Conservation (phyloP, 2,329 filamentous ascomycete species). For the Hirsutella thompsonii region DNA sequence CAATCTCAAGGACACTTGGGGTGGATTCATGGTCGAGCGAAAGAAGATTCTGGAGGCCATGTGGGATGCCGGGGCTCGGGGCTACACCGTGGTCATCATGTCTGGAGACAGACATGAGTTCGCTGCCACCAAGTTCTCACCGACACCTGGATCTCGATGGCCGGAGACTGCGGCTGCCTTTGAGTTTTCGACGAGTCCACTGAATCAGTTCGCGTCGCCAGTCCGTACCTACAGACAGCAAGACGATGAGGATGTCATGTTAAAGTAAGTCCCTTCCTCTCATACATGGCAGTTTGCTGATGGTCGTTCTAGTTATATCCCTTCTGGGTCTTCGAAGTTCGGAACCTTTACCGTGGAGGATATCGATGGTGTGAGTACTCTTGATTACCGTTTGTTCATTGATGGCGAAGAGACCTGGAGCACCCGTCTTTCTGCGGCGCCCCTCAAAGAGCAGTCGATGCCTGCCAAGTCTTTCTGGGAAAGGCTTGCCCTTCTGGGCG, state of each 20-base stretch:
- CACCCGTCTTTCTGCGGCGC: conserved; percentile 35
- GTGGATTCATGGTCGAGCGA: conserved; percentile 76
- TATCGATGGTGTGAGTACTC: conserved; percentile 48
- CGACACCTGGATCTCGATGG: conserved; percentile 48
- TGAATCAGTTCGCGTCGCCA: conserved; percentile 91
- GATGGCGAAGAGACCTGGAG: conserved; percentile 74
- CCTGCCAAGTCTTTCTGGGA: conserved; percentile 32
- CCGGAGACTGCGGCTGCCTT: conserved; percentile 55
- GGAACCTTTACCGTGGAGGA: conserved; percentile 60
- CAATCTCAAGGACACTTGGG: conserved; percentile 85
- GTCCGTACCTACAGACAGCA: conserved; percentile 70
- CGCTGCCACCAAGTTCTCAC: conserved; percentile 69
- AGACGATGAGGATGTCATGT: conserved; percentile 67
- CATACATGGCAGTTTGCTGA: not conserved
- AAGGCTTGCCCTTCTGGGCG: conserved; percentile 15
- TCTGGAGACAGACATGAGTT: conserved; percentile 97
- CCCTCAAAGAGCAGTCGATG: conserved; percentile 14
- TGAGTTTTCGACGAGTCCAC: conserved; percentile 82
- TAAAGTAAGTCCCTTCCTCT: conserved; percentile 52
- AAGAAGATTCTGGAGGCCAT: conserved; percentile 73
- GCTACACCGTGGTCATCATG: conserved; percentile 68
- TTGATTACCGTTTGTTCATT: conserved; percentile 73
- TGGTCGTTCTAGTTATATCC: conserved; percentile 48
- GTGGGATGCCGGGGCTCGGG: conserved; percentile 71
- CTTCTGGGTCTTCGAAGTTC: conserved; percentile 81